Conservation (phyloP, 495 filamentous ascomycete species). For the Geopyxis carbonaria region DNA sequence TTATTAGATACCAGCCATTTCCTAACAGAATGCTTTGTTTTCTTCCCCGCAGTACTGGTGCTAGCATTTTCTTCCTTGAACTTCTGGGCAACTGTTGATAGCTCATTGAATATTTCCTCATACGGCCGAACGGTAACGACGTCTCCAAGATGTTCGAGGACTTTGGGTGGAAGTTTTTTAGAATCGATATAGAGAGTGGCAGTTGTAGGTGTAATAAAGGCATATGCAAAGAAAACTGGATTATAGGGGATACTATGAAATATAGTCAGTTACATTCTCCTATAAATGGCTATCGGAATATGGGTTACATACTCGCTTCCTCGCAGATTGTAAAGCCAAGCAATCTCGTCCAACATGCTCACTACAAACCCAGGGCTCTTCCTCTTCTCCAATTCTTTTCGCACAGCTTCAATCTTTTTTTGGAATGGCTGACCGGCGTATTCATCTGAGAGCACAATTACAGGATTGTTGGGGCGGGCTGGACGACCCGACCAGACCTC, state of each 20-base stretch:
- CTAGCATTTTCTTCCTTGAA: slow-evolving; percentile 27
- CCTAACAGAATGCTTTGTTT: slow-evolving; percentile 28
- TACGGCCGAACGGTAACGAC: slow-evolving; percentile 67
- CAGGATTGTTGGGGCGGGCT: slow-evolving; percentile 53
- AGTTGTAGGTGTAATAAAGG: slow-evolving; percentile 62
- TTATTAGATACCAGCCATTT: slow-evolving; percentile 82
- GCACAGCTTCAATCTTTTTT: slow-evolving; percentile 70
- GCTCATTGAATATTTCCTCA: slow-evolving; percentile 62
- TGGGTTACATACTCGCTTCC: slow-evolving; percentile 58
- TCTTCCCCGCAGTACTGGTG: slow-evolving; percentile 16
- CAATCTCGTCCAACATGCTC: slow-evolving; percentile 93
- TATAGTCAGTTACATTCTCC: slow-evolving; percentile 7
- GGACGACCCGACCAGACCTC: slow-evolving; percentile 66
- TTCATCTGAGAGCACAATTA: slow-evolving; percentile 50
- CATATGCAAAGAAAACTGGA: slow-evolving; percentile 97
- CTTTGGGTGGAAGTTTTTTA: slow-evolving; percentile 54
- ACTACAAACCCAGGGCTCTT: slow-evolving; percentile 77
- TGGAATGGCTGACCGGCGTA: slow-evolving; percentile 70
- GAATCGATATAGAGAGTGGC: slow-evolving; percentile 75
- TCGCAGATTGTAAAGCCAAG: slow-evolving; percentile 93
- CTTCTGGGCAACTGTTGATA: slow-evolving; percentile 40
- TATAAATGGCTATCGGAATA: not conserved
- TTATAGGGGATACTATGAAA: slow-evolving; percentile 72
- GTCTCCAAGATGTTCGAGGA: slow-evolving; percentile 49
- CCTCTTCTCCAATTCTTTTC: slow-evolving; percentile 84